phyloP scores from a whole-genome alignment of 2,329 filamentous ascomycete genomes.

The Penicillium fuscoglaucum region DNA sequence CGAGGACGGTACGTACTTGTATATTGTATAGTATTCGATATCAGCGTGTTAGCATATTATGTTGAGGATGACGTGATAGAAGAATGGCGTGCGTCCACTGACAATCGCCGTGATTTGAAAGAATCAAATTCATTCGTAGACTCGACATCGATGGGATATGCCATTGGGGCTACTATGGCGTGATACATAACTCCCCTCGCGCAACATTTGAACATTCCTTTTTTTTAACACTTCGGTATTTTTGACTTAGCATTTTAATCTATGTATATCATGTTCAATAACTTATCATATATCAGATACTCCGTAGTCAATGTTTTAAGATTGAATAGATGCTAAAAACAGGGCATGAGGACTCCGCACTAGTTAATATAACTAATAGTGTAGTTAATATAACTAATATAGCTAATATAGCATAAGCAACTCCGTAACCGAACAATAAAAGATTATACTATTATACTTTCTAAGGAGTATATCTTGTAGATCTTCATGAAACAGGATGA shows the following conservation, averaged over 20 bases:
- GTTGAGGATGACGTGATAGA: slow-evolving; percentile 8
- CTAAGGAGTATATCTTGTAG: not conserved
- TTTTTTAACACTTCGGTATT: not conserved
- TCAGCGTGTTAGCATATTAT: slow-evolving; percentile 6
- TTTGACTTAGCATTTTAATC: not conserved
- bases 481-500: not conserved
- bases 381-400: not conserved
- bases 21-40: not conserved
- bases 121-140: no score
- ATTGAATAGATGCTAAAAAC: not conserved
- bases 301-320: not conserved
- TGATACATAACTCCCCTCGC: not conserved
- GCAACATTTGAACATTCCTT: not conserved
- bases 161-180: not conserved
- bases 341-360: not conserved
- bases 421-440: not conserved
- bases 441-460: not conserved
- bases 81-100: slow-evolving; percentile 3
- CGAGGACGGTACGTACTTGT: not conserved
- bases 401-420: not conserved
- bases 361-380: not conserved
- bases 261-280: not conserved
- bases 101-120: not conserved
- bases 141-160: no score
- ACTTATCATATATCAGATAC: no score